A percentile compares a stretch with the other conserved stretches of the same genome.
These are phyloP conservation scores for Mortierella sp. DNA, from an alignment of 371 early-diverging fungal species.

Conservation along the genomic window DNA sequence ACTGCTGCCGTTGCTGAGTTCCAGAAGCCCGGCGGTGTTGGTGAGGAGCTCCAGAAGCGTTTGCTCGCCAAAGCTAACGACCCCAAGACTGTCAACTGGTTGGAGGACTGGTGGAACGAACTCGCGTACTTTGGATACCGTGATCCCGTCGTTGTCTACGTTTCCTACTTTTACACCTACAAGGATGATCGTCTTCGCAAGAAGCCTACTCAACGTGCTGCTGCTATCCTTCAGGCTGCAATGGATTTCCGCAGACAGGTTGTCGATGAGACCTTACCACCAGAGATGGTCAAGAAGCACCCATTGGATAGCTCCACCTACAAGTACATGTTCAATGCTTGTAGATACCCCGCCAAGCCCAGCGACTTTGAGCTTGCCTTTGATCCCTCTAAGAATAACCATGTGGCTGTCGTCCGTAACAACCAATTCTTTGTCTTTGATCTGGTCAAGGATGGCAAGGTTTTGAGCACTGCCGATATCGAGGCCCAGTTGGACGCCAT, in stretches of 20 bases:
- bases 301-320: slow-evolving; percentile 94
- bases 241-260: slow-evolving; percentile 88
- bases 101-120: slow-evolving; percentile 97
- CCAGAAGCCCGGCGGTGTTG: slow-evolving; percentile 82
- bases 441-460: slow-evolving; percentile 80
- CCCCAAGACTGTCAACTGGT: slow-evolving; percentile 84
- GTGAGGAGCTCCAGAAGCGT: slow-evolving; percentile 87
- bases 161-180: slow-evolving; percentile 87
- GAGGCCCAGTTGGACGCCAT: slow-evolving; percentile 70
- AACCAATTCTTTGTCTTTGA: slow-evolving; percentile 91
- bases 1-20: slow-evolving; percentile 83
- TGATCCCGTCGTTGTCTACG: slow-evolving; percentile 93
- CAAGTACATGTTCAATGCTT: slow-evolving; percentile 96
- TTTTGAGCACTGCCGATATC: slow-evolving; percentile 87
- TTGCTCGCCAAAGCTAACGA: slow-evolving; percentile 77
- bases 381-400: slow-evolving; percentile 85
- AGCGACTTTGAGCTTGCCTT: slow-evolving; percentile 81
- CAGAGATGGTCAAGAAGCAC: slow-evolving; percentile 83
- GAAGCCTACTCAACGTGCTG: slow-evolving; percentile 87
- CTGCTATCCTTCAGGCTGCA: slow-evolving; percentile 88
- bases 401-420: slow-evolving; percentile 89
- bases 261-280: slow-evolving; percentile 82
- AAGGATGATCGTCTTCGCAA: slow-evolving; percentile 86
- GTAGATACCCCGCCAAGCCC: slow-evolving; percentile 90
- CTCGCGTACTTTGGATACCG: slow-evolving; percentile 94